Evolutionary conservation across 331 rosid species (phyloP).

Genomic region (Dryas integrifolia): DNA sequence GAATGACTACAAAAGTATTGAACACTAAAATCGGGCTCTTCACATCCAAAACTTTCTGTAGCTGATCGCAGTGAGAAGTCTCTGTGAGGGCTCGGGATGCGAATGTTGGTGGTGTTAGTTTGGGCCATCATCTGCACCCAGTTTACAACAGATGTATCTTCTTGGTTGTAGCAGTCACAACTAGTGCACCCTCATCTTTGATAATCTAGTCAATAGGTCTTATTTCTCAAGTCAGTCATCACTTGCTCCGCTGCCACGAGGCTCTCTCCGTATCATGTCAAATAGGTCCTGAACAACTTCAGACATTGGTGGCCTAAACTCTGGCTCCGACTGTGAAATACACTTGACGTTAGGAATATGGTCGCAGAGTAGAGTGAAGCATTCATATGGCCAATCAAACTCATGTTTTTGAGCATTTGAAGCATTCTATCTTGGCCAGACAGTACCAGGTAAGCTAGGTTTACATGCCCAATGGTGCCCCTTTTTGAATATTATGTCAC

Average conservation of each 20-base stretch:
- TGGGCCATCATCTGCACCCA: constrained; percentile 25
- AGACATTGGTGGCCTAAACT: constrained; percentile 86
- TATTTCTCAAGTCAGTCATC: constrained; percentile 40
- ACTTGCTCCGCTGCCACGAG: constrained; percentile 49
- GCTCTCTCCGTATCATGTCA: constrained; percentile 72
- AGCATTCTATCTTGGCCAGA: background rate
- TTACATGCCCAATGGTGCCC: background rate
- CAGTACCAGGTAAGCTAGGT: background rate
- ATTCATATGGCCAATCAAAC: background rate
- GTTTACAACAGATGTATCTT: constrained; percentile 21
- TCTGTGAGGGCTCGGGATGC: constrained; percentile 21
- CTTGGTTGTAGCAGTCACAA: constrained; percentile 15
- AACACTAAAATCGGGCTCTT: constrained; percentile 21
- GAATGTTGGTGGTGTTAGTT: constrained; percentile 31
- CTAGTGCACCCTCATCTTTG: constrained; percentile 26
- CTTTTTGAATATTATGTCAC: background rate
- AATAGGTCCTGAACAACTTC: constrained; percentile 74
- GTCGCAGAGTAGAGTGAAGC: too few relatives aligned
- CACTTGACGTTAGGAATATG: constrained; percentile 12
- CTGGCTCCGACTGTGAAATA: constrained; percentile 74
- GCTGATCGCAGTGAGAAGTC: constrained; percentile 25
- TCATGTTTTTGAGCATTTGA: background rate
- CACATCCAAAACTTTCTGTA: constrained; percentile 19
- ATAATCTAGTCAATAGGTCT: constrained; percentile 20
- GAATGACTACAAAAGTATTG: constrained; percentile 27